These are phyloP conservation scores for Coleophoma eucalyptorum DNA, from an alignment of 2,329 filamentous ascomycete genomes.

Conservation along the genomic window DNA sequence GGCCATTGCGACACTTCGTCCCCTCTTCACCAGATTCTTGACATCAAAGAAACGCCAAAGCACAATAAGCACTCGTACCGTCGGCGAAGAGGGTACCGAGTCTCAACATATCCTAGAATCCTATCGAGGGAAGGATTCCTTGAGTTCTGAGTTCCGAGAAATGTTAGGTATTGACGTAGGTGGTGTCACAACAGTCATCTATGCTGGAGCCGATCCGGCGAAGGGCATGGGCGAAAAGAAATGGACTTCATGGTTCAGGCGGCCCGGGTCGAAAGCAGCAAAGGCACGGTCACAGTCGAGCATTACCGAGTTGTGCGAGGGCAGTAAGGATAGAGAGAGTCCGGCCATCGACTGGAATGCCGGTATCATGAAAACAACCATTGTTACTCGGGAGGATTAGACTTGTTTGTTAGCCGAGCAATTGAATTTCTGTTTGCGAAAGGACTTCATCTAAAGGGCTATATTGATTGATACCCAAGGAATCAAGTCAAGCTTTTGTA, in stretches of 20 bases:
- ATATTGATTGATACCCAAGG: too few species aligned
- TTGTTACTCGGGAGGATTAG: background rate
- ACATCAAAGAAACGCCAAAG: background rate
- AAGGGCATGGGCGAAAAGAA: background rate
- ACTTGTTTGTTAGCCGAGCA: background rate
- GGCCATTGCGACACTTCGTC: conserved; percentile 35
- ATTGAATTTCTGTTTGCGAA: background rate
- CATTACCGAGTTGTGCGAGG: background rate
- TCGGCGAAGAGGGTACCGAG: background rate
- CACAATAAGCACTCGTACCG: background rate
- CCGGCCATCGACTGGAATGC: background rate
- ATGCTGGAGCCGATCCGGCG: conserved; percentile 4
- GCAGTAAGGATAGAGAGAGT: background rate
- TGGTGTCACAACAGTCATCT: conserved; percentile 19
- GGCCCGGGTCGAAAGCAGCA: background rate
- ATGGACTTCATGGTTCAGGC: background rate
- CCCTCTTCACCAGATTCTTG: conserved; percentile 25
- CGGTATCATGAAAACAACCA: background rate
- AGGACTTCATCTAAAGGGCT: too few species aligned
- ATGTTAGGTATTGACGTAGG: conserved; percentile 17
- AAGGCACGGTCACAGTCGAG: background rate
- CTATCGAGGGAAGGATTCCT: conserved; percentile 10
- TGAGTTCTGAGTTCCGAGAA: conserved; percentile 18
- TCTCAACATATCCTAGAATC: background rate
- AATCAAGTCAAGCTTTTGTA: too few species aligned